Conservation (phyloP, 202 grass and related monocot genomes). For the Panicum virgatum region DNA sequence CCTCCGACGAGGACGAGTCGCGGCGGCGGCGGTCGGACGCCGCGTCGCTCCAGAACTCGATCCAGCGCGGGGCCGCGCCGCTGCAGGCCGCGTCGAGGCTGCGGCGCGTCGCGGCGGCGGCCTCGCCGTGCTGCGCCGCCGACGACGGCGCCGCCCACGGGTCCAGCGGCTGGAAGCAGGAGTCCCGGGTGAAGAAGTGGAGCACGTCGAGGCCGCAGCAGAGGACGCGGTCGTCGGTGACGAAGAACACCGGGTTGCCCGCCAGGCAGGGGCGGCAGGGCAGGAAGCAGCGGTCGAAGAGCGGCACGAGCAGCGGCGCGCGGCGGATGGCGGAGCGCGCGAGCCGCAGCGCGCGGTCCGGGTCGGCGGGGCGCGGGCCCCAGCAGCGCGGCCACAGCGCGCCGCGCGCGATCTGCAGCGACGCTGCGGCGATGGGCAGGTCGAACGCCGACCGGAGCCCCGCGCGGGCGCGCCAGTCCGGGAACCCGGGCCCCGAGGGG, state of each 20-base stretch:
- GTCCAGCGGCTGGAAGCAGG: slow-evolving; percentile 46
- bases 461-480: slow-evolving; percentile 58
- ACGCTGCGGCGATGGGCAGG: slow-evolving; percentile 62
- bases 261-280: slow-evolving; percentile 67
- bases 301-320: slow-evolving; percentile 65
- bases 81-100: slow-evolving; percentile 70
- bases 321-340: slow-evolving; percentile 73
- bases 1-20: slow-evolving; percentile 76
- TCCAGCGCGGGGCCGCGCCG: slow-evolving; percentile 68
- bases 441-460: slow-evolving; percentile 60
- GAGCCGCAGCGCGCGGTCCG: slow-evolving; percentile 49
- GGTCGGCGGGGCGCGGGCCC: slow-evolving; percentile 57
- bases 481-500: slow-evolving; percentile 67
- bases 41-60: slow-evolving; percentile 89
- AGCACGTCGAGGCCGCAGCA: slow-evolving; percentile 75
- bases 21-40: slow-evolving; percentile 77
- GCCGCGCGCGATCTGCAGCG: slow-evolving; percentile 66
- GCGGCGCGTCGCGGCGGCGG: slow-evolving; percentile 34
- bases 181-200: slow-evolving; percentile 70
- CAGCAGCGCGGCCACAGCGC: slow-evolving; percentile 78
- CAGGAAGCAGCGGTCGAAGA: slow-evolving; percentile 82
- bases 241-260: slow-evolving; percentile 84
- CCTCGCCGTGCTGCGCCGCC: neutral
- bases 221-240: slow-evolving; percentile 66
- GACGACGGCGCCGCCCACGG: neutral